Evolutionary conservation across 2,329 filamentous ascomycete species (phyloP).

Genomic region (Hypoxylon sp.): DNA sequence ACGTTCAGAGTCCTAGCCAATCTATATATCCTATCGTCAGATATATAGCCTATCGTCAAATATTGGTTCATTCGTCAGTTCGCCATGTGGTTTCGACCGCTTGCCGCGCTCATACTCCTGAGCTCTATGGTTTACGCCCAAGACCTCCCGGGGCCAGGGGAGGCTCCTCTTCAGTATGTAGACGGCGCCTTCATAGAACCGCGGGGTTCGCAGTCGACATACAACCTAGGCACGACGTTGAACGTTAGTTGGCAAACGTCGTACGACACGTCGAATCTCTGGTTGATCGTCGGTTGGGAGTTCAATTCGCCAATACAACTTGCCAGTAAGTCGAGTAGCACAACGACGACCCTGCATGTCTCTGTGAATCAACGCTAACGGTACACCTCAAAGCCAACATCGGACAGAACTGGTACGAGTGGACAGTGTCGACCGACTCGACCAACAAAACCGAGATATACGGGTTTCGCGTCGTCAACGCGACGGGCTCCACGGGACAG

Average conservation of each 20-base stretch:
- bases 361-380: background rate
- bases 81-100: constrained; percentile 26
- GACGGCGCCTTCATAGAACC: constrained; percentile 37
- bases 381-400: constrained; percentile 30
- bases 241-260: constrained; percentile 37
- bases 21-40: background rate
- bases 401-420: constrained; percentile 36
- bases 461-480: constrained; percentile 37
- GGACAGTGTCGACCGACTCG: constrained; percentile 37
- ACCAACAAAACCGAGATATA: constrained; percentile 39
- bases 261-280: constrained; percentile 39
- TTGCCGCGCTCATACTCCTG: constrained; percentile 19
- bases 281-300: constrained; percentile 35
- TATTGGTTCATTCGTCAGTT: background rate
- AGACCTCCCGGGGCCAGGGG: constrained; percentile 33
- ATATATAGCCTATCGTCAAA: too few species aligned
- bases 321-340: constrained; percentile 28
- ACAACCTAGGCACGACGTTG: constrained; percentile 34
- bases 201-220: constrained; percentile 29
- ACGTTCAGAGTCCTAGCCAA: background rate
- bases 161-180: constrained; percentile 29
- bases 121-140: constrained; percentile 15
- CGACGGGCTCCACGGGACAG: constrained; percentile 25
- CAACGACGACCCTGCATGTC: background rate
- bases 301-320: constrained; percentile 36